Percentiles rank a stretch among this genome's conserved stretches.
Evolutionary conservation across 1,139 yeast species (phyloP).

Genomic region (Petasospora rhodanensis): DNA sequence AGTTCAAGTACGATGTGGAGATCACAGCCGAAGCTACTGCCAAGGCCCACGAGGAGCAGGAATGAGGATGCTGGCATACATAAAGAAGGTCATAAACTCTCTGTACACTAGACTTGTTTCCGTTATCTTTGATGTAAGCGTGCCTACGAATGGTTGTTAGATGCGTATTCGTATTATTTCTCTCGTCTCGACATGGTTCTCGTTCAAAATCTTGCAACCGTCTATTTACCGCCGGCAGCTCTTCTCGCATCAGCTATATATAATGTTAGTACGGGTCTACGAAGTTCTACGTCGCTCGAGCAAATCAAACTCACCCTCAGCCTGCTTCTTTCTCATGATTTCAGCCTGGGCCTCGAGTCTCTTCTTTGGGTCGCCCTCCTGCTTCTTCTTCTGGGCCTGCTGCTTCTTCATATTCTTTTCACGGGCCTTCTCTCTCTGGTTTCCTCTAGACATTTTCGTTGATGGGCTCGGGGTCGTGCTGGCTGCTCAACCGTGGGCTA

Average conservation of each 20-base stretch:
- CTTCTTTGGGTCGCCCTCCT: constrained; percentile 76
- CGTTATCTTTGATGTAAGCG: too few relatives aligned
- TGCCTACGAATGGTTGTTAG: too few relatives aligned
- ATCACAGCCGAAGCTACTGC: constrained; percentile 55
- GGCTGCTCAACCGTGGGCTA: too few relatives aligned
- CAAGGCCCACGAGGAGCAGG: constrained; percentile 11
- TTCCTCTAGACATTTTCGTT: constrained; percentile 83
- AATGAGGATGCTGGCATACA: neutral
- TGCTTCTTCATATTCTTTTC: constrained; percentile 82
- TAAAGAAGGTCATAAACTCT: too few relatives aligned
- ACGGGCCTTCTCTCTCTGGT: constrained; percentile 92
- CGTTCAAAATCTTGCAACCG: too few relatives aligned
- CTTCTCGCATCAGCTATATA: constrained; percentile 55
- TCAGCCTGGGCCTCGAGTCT: constrained; percentile 87
- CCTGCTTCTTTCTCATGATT: constrained; percentile 82
- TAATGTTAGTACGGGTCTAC: constrained; percentile 6
- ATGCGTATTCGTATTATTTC: too few relatives aligned
- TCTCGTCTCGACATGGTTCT: too few relatives aligned
- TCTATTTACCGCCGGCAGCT: too few relatives aligned
- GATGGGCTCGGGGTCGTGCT: too few relatives aligned
- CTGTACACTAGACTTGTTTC: too few relatives aligned
- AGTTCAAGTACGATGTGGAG: constrained; percentile 89
- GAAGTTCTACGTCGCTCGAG: neutral
- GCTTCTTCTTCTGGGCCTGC: constrained; percentile 56
- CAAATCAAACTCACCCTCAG: constrained; percentile 65